Percentiles rank a stretch among this genome's conserved stretches.
These are phyloP conservation scores for Trifolium fragiferum DNA, from an alignment of 306 rosid genomes.

Conservation along the genomic window DNA sequence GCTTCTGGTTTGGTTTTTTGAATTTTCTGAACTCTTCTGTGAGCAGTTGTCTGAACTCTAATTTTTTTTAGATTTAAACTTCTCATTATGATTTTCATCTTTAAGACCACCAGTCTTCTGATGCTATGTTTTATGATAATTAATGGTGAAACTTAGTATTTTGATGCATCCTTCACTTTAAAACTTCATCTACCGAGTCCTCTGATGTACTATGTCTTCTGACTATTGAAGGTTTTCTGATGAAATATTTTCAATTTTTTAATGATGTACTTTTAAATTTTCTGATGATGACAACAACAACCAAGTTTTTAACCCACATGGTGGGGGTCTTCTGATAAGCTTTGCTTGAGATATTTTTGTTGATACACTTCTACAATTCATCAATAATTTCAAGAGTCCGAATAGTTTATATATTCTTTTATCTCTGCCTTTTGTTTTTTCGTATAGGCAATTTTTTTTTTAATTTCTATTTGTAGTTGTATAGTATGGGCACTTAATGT, in stretches of 20 bases:
- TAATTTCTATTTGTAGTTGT: no score
- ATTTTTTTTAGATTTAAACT: not conserved
- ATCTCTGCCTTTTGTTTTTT: no score
- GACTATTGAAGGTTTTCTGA: not conserved
- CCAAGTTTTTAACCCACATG: not conserved
- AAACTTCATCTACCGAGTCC: not conserved
- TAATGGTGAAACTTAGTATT: not conserved
- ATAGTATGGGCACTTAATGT: no score
- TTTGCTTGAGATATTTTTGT: not conserved
- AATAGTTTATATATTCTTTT: no score
- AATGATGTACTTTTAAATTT: not conserved
- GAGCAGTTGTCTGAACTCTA: no score
- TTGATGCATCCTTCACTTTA: not conserved
- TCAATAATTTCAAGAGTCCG: not conserved
- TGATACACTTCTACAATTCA: not conserved
- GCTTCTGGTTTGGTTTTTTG: not conserved
- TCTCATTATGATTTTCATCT: not conserved
- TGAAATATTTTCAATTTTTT: not conserved
- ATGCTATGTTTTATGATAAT: no score
- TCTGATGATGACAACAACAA: not conserved
- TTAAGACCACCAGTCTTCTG: not conserved
- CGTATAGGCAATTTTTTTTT: no score
- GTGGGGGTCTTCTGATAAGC: not conserved
- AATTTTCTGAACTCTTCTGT: no score
- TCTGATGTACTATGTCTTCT: not conserved